These are phyloP conservation scores for Cladosporium sp. DNA, from an alignment of 2,329 filamentous ascomycete genomes.

Conservation along the genomic window DNA sequence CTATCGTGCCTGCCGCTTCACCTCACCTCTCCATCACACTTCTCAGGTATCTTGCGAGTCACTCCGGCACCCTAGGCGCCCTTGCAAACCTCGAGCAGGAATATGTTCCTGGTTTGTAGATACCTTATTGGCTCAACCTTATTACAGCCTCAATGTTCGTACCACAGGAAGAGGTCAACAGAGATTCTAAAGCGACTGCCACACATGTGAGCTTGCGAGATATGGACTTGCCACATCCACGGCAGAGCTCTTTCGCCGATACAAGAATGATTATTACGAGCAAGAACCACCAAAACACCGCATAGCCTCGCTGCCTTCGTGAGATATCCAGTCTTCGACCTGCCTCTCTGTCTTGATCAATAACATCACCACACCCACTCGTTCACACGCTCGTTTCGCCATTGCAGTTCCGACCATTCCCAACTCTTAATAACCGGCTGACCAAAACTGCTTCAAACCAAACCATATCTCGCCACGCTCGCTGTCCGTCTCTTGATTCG, in stretches of 20 bases:
- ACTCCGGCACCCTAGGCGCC: too few relatives aligned
- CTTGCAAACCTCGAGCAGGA: too few relatives aligned
- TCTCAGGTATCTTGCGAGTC: too few relatives aligned
- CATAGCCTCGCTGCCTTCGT: neutral
- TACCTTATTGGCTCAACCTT: too few relatives aligned
- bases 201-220: neutral
- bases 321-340: neutral
- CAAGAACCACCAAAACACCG: conserved; percentile 14
- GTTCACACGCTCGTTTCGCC: conserved; percentile 17
- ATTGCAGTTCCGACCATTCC: conserved; percentile 30
- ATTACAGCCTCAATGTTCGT: too few relatives aligned
- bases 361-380: conserved; percentile 16
- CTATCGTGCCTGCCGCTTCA: too few relatives aligned
- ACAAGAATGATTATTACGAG: neutral
- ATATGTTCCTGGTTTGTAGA: too few relatives aligned
- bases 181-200: too few relatives aligned
- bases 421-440: conserved; percentile 31
- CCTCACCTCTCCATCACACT: too few relatives aligned
- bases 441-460: neutral
- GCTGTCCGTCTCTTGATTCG: neutral
- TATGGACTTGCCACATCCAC: neutral
- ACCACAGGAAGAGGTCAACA: too few relatives aligned
- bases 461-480: conserved; percentile 1
- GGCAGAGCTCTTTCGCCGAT: conserved; percentile 5
- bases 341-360: too few relatives aligned